Evolutionary conservation across 352 stramenopile species (phyloP).

Genomic region (Globisporangium abappressorium): DNA sequence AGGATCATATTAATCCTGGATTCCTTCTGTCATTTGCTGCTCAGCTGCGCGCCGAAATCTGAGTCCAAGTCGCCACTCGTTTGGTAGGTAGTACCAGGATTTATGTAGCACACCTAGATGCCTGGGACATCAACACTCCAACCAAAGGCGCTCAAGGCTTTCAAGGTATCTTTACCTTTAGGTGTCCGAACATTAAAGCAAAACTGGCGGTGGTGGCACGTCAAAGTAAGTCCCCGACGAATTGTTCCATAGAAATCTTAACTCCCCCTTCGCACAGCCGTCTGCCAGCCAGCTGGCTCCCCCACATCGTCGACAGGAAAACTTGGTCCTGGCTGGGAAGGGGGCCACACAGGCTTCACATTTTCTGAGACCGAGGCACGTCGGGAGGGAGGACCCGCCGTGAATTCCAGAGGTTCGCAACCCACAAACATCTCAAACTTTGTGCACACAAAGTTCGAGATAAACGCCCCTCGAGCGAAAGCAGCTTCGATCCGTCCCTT

Average conservation of each 20-base stretch:
- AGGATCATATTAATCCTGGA: neutral
- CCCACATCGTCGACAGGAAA: too few species aligned
- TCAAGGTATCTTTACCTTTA: neutral
- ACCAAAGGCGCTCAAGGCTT: neutral
- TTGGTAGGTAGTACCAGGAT: neutral
- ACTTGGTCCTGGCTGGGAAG: neutral
- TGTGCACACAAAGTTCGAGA: neutral
- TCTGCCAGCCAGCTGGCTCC: neutral
- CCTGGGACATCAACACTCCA: neutral
- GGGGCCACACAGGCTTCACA: neutral
- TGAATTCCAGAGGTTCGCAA: neutral
- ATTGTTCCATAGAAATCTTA: conserved; percentile 1
- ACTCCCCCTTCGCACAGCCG: neutral
- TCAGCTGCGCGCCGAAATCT: neutral
- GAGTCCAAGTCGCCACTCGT: neutral
- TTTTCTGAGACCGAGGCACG: neutral
- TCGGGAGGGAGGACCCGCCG: neutral
- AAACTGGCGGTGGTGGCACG: neutral
- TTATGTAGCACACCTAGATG: neutral
- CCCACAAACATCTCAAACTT: neutral
- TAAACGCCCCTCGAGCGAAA: neutral
- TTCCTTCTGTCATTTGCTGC: neutral
- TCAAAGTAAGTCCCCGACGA: neutral
- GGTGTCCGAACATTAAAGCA: conserved; percentile 2
- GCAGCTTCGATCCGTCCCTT: neutral